Conservation (phyloP, 148 eudicot species). For the Chenopodium formosanum region DNA sequence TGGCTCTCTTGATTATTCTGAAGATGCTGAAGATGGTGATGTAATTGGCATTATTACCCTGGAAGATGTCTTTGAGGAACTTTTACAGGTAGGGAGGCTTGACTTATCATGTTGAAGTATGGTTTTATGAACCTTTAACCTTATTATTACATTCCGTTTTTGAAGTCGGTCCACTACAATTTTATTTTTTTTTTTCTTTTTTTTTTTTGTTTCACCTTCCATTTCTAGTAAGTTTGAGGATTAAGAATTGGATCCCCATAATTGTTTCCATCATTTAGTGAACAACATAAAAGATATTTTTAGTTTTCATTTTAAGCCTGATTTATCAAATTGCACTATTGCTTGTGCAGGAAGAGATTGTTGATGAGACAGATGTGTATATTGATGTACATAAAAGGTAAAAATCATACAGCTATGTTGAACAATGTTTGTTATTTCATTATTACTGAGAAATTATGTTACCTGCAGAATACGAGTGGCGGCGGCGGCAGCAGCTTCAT, state of each 20-base stretch:
- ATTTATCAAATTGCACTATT: constrained; percentile 14
- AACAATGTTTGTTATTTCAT: not conserved
- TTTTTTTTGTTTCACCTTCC: not conserved
- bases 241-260: not conserved
- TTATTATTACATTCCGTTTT: not conserved
- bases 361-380: constrained; percentile 86
- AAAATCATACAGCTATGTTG: not conserved
- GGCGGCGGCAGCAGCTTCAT: constrained; percentile 73
- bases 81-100: constrained; percentile 62
- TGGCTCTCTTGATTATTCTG: constrained; percentile 28
- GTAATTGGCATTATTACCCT: constrained; percentile 91
- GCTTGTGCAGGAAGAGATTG: constrained; percentile 74
- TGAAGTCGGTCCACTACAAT: not conserved
- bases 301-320: constrained; percentile 5
- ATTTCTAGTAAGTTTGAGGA: not conserved
- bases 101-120: not conserved
- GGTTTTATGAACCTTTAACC: not conserved
- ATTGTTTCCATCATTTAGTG: not conserved
- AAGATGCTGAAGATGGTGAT: constrained; percentile 78
- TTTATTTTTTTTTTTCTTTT: not conserved
- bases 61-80: constrained; percentile 95
- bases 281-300: not conserved
- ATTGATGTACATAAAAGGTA: constrained; percentile 87
- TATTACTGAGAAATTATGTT: constrained; percentile 2
- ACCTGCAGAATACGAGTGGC: constrained; percentile 75